A percentile compares a stretch with the other conserved stretches of the same genome.
Evolutionary conservation across 257 asterid genomes (phyloP).

Genomic region (Euphrasia confusa): DNA sequence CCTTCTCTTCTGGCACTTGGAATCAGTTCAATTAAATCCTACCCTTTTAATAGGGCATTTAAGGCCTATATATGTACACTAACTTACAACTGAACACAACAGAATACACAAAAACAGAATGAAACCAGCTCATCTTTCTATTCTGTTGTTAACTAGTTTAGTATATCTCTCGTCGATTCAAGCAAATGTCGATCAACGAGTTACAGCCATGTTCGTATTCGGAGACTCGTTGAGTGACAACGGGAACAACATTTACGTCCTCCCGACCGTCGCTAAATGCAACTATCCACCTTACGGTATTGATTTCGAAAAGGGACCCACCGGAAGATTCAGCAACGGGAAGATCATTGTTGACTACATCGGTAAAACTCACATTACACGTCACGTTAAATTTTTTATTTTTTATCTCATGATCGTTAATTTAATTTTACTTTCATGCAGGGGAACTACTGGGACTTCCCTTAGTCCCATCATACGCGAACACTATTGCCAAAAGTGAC

Average conservation of each 20-base stretch:
- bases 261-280: not conserved
- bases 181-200: not conserved
- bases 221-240: conserved; percentile 26
- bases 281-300: conserved; percentile 26
- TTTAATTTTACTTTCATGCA: not conserved
- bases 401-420: too few species aligned
- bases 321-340: conserved; percentile 31
- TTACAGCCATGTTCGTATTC: conserved; percentile 21
- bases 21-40: not conserved
- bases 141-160: not conserved
- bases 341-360: conserved; percentile 18
- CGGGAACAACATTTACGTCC: conserved; percentile 25
- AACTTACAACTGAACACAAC: not conserved
- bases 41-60: too few species aligned
- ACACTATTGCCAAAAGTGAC: conserved; percentile 1
- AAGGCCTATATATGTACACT: not conserved
- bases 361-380: conserved; percentile 4
- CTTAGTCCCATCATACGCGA: conserved; percentile 27
- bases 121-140: not conserved
- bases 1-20: not conserved
- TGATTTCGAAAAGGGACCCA: conserved; percentile 23
- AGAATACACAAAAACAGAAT: not conserved
- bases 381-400: not conserved
- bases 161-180: not conserved
- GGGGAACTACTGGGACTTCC: conserved; percentile 33